Conservation (phyloP, 805 yeast genomes). For the Hanseniaspora osmophila region DNA sequence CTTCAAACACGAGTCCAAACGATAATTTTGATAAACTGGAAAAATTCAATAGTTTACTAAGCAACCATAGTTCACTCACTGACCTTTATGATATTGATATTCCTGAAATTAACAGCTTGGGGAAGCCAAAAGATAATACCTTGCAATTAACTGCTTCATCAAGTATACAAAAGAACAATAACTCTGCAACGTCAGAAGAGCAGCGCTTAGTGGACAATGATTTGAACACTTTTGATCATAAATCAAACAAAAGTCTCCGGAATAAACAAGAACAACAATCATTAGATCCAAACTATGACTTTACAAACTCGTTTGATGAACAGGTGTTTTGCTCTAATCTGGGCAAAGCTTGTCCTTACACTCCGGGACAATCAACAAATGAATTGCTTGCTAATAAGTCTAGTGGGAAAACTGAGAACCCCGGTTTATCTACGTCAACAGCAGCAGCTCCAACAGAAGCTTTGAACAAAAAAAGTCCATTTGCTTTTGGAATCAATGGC, state of each 20-base stretch:
- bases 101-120: not conserved
- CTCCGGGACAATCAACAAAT: not conserved
- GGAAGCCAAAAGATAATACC: not conserved
- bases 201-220: not conserved
- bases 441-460: too few species aligned
- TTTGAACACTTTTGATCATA: not conserved
- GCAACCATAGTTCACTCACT: not conserved
- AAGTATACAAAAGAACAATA: too few species aligned
- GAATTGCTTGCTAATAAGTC: too few species aligned
- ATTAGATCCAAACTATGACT: not conserved
- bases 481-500: too few species aligned
- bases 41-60: not conserved
- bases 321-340: conserved; percentile 2
- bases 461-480: too few species aligned
- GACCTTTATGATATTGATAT: not conserved
- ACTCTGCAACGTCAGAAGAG: too few species aligned
- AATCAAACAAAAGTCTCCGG: not conserved
- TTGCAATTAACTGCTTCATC: not conserved
- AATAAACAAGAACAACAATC: not conserved
- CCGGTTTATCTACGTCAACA: too few species aligned
- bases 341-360: conserved; percentile 3
- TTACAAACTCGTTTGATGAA: not conserved
- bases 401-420: too few species aligned
- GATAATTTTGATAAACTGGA: conserved; percentile 1
- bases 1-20: conserved; percentile 5